A percentile compares a stretch with the other conserved stretches of the same genome.
phyloP scores from a whole-genome alignment of 306 rosid genomes.

The Acacia acuminata region DNA sequence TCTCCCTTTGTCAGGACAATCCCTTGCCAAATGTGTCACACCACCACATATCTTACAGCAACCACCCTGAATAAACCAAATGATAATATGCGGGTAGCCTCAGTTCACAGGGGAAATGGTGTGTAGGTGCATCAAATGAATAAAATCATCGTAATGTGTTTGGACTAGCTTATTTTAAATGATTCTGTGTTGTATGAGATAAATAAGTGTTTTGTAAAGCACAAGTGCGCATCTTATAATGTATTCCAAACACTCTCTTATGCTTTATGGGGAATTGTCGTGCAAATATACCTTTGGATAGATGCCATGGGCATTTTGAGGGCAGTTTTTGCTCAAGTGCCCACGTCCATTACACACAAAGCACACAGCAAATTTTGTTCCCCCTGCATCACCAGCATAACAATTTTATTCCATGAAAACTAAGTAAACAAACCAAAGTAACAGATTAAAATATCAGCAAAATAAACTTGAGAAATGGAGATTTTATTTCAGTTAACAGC shows the following conservation, averaged over 20 bases:
- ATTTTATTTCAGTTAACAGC: neutral
- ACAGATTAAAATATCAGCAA: neutral
- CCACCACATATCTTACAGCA: conserved; percentile 91
- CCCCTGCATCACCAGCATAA: conserved; percentile 60
- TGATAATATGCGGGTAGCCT: conserved; percentile 22
- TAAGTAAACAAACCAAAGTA: neutral
- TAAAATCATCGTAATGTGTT: neutral
- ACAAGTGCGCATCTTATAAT: no score
- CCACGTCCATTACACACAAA: conserved; percentile 83
- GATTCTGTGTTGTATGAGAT: no score
- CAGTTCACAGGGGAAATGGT: neutral
- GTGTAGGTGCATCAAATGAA: neutral
- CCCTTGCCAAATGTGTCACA: conserved; percentile 91
- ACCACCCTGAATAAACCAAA: conserved; percentile 68
- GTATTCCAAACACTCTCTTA: no score
- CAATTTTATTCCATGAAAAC: neutral
- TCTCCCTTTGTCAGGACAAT: conserved; percentile 76
- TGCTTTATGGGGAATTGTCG: neutral
- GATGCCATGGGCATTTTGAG: conserved; percentile 84
- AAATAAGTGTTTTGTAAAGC: no score
- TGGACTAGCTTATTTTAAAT: no score
- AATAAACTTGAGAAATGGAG: neutral
- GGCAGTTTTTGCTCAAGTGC: conserved; percentile 91
- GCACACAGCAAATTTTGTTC: conserved; percentile 85
- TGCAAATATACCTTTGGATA: conserved; percentile 74